Conservation (phyloP, 2,329 filamentous ascomycete species). For the Colletotrichum shisoi region DNA sequence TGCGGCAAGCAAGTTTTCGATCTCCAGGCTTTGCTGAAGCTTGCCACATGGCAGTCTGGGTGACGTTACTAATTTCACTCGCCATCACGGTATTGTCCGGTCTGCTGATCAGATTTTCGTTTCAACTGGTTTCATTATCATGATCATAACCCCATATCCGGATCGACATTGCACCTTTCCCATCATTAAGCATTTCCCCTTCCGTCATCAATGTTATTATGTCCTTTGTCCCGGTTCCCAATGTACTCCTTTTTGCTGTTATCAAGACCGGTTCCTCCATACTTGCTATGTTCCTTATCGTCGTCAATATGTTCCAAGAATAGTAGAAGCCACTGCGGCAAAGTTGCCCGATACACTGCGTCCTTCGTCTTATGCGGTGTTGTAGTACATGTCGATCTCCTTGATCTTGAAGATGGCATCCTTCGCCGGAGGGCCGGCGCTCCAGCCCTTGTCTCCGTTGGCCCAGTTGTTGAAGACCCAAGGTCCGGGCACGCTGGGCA, state of each 20-base stretch:
- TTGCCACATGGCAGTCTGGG: neutral
- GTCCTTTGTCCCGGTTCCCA: neutral
- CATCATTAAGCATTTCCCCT: neutral
- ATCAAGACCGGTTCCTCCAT: no score
- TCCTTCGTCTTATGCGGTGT: conserved; percentile 37
- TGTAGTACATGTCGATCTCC: conserved; percentile 45
- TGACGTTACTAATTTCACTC: neutral
- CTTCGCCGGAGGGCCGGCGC: conserved; percentile 43
- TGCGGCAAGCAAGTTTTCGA: neutral
- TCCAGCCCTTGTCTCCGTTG: conserved; percentile 46
- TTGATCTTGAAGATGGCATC: conserved; percentile 41
- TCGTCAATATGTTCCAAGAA: neutral
- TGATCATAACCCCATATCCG: neutral
- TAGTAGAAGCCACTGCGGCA: neutral
- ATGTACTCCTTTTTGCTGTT: no score
- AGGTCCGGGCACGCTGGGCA: conserved; percentile 42
- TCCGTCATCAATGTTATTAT: neutral
- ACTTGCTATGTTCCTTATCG: neutral
- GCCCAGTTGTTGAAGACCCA: conserved; percentile 49
- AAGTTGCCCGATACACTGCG: neutral
- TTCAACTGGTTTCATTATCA: neutral
- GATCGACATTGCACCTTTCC: neutral
- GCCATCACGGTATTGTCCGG: neutral
- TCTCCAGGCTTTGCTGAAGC: neutral
- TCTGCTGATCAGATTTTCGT: neutral